Evolutionary conservation across 2,329 filamentous ascomycete genomes (phyloP), one percentile per base, ranked within the genome.

Genomic region (Botryotinia convoluta): DNA sequence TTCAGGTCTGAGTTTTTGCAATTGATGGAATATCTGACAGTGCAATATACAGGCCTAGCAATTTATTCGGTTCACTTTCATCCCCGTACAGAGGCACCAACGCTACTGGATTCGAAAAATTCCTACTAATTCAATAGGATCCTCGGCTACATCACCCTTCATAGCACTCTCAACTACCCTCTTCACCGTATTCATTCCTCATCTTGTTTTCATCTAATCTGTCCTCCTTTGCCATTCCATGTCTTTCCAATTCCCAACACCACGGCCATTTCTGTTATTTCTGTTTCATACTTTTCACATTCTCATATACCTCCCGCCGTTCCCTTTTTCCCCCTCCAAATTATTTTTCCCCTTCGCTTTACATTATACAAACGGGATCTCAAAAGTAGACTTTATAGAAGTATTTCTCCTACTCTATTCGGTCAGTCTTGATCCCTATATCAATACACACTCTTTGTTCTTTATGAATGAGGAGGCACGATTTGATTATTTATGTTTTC

Each of bases 301-400:
- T 20, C 22, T 7, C 59, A 37, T 37, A 22, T 14, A 4, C n/a
- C 29, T 37, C 3, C 8, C 63, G 16, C 8, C 22, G 4, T 16
- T 26, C 7, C 4, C 4, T 42, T 29, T 16, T 22, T 3, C 1
- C 7, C 26, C 32, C 20, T 16, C 29, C 22, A 51, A 35, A n/a
- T 8, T 20, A 10, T 20, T 9, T 45, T 45, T 9, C 44, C 44
- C 44, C 51, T 18, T 29, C 35, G 20, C 10, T 39, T 26, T 37
- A 12, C 20, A 61, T 37, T 10, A 61, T n/a, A 2, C 35, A 57
- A 57, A 57, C n/a, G 65, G 65, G 65, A 69, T 69, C 65, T 69
- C 51, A 59, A 69, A 69, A 69, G 65, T 69, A 69, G 65, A 69
- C 65, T 32, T 69, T 69, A 44, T 69, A 42, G 65, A 69, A 69